Evolutionary conservation across 2,329 filamentous ascomycete species (phyloP).

Genomic region (Aspergillus novoparasiticus): DNA sequence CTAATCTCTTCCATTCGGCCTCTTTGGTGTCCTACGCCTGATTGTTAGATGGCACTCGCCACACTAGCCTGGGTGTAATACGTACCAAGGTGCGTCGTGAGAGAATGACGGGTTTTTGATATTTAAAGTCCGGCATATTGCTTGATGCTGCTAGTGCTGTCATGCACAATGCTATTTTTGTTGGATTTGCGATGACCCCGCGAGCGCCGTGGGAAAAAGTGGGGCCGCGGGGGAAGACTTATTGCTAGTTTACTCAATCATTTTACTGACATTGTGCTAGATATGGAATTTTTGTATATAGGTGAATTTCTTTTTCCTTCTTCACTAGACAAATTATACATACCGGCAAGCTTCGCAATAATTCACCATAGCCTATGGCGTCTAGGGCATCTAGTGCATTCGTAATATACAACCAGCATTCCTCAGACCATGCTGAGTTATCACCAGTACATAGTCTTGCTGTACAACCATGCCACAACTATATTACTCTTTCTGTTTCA

Average conservation of each 20-base stretch:
- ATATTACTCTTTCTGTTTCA: not conserved
- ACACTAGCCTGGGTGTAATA: fast-evolving
- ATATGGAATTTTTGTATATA: no score
- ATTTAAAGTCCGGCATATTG: not conserved
- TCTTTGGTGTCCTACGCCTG: slow-evolving; percentile 37
- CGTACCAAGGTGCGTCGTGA: not conserved
- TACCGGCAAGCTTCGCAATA: no score
- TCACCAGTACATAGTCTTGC: not conserved
- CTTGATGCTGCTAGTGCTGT: not conserved
- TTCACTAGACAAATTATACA: no score
- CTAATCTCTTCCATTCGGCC: slow-evolving; percentile 46
- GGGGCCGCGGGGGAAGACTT: not conserved
- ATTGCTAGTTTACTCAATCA: not conserved
- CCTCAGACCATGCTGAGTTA: no score
- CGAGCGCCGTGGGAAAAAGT: not conserved
- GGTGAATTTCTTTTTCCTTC: no score
- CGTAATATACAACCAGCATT: not conserved
- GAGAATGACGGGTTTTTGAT: not conserved
- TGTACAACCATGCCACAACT: not conserved
- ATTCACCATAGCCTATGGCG: no score
- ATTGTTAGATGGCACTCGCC: not conserved
- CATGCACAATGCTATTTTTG: not conserved
- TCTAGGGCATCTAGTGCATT: not conserved
- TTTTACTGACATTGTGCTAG: not conserved
- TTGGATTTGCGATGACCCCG: not conserved